phyloP scores from a whole-genome alignment of 2,329 filamentous ascomycete species.

The Paecilomyces dactylethromorphus region DNA sequence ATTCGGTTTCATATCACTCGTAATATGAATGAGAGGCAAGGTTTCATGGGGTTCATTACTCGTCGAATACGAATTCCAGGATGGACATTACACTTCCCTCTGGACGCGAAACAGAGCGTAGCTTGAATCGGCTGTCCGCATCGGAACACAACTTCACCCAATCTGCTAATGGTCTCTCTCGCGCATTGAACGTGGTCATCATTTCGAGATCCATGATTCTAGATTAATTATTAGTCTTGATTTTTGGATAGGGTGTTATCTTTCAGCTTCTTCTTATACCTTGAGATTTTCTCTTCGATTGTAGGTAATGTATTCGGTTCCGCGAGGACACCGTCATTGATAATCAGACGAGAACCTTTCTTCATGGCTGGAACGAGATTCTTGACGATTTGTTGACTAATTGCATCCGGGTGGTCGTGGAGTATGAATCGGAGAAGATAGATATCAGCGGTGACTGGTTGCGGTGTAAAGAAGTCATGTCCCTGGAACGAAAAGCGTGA shows the following conservation, averaged over 20 bases:
- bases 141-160: constrained; percentile 10
- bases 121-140: constrained; percentile 8
- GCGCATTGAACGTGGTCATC: constrained; percentile 12
- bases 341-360: constrained; percentile 3
- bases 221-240: background rate
- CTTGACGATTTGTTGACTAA: constrained; percentile 4
- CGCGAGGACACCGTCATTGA: constrained; percentile 3
- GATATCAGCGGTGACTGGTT: constrained; percentile 8
- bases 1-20: too few relatives aligned
- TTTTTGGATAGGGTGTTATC: background rate
- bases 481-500: constrained; percentile 6
- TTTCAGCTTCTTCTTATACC: background rate
- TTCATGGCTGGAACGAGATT: constrained; percentile 4
- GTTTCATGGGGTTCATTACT: background rate
- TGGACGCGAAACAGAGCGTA: constrained; percentile 7
- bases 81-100: constrained; percentile 7
- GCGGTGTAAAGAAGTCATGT: constrained; percentile 11
- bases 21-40: background rate
- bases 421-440: constrained; percentile 10
- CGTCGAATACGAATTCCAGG: constrained; percentile 6
- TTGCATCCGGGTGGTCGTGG: constrained; percentile 11
- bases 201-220: constrained; percentile 12
- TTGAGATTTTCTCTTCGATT: constrained; percentile 4
- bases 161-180: constrained; percentile 10
- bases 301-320: constrained; percentile 3